Evolutionary conservation across 2,329 filamentous ascomycete species (phyloP), one percentile per base, ranked within the genome.

Genomic region (Botrytis hyacinthi): DNA sequence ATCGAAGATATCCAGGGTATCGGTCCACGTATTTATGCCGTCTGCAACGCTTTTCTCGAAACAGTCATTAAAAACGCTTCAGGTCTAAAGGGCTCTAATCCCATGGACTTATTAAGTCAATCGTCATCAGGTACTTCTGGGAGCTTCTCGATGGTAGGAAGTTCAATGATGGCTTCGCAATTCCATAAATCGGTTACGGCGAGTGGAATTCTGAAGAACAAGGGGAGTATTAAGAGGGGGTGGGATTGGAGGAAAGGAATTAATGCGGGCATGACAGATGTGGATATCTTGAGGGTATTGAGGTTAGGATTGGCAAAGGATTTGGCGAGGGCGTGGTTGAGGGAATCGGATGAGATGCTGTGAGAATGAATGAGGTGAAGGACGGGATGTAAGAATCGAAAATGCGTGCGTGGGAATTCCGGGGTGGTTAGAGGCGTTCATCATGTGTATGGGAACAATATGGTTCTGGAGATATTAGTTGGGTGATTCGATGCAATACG

Each of bases 1-100:
- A 87, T 94, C 70, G 93, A 96, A 81, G 93, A 96, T 80, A 84
- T 95, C 26, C 87, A 95, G 81, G 93, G 93, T 0, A 91, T 96
- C 26, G 87, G 90, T 9, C 87, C 89, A 29, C 88, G 91, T 69
- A 91, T 97, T 12, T 94, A 91, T 79, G 84, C 86, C 0, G 90
- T 92, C 37, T 93, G 92, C 80, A 91, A 94, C 76, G 92, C 94
- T 78, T 95, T 94, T 80, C 90, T 97, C 80, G 85, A 88, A 75
- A 88, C 94, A 1, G 92, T 94, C 9, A 84, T 97, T 35, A 85
- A 89, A n/a, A 91, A 92, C 9, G 89, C 88, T 26, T 89, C 90
- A 66, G 90, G 89, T 71, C 82, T 85, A 72, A 89, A 86, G 81
- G 88, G 88, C 1, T 88, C 90, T 0, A 88, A 89, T 26, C 91